Evolutionary conservation across 2,329 filamentous ascomycete genomes (phyloP), one percentile per base, ranked within the genome.

Genomic region (Fusarium lyarnte): DNA sequence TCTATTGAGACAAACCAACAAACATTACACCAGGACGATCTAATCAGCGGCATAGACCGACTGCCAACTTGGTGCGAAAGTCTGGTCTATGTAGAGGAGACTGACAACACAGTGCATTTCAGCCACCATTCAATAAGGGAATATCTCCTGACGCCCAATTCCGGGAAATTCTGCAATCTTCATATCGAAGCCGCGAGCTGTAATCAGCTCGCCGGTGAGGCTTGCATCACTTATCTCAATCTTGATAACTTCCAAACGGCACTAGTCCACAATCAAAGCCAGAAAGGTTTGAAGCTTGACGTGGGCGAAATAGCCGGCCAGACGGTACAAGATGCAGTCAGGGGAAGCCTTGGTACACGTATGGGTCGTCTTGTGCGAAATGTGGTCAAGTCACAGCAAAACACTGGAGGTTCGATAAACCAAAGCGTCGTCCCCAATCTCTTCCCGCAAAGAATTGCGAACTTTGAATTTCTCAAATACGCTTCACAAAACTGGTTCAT

Each of bases 121-220:
- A 64, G 63, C 6, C 72, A 74, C 19, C 66, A 66, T 10, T 73
- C 72, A 1, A 65, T 74, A 13, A 49, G 33, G 2, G 63, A 73
- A 6, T 73, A 61, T 43, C 45, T 74, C 0, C 19, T 68, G 4
- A 8, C 25, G 4, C 38, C 51, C 3, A 23, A 23, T 8, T 17
- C 21, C 1, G 58, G 60, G 3, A 21, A 38, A 8, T 58, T 31
- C 29, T 31, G 3, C 29, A 31, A 63, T 4, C 54, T 73, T 13
- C 71, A 73, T 25, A 17, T 70, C 27, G 4, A 49, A 5, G 12
- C 33, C 0, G 17, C 35, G 2, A 31, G 42, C 12, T 52, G 36
- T 3, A 29, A 70, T 10, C 38, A 35, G 2, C n/a, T 52, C 12
- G 59, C 38, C 42, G 65, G 42, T 2, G 43, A 51, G 10, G 8